These are phyloP conservation scores for Umbelopsis isabellina DNA, from an alignment of 192 early-diverging fungal species.

Conservation along the genomic window DNA sequence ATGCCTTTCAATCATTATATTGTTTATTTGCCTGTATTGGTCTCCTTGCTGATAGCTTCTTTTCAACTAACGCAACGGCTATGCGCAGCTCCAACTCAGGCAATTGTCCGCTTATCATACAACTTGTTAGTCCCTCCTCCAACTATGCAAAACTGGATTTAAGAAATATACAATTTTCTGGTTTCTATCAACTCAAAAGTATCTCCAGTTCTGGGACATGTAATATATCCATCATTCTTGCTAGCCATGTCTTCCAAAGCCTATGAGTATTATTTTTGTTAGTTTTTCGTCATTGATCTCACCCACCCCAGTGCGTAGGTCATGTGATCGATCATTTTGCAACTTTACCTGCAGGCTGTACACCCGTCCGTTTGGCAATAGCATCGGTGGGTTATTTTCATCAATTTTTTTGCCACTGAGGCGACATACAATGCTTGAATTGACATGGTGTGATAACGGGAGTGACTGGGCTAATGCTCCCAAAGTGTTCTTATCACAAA, in stretches of 20 bases:
- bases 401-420: constrained; percentile 93
- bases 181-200: constrained; percentile 57
- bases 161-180: constrained; percentile 82
- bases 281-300: background rate
- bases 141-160: background rate
- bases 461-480: constrained; percentile 83
- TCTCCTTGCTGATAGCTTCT: no score
- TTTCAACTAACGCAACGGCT: no score
- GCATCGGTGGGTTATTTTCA: constrained; percentile 95
- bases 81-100: no score
- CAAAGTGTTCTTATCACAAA: constrained; percentile 85
- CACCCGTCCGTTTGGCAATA: constrained; percentile 94
- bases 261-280: constrained; percentile 32
- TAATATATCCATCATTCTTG: constrained; percentile 68
- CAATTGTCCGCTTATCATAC: background rate
- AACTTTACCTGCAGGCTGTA: constrained; percentile 80
- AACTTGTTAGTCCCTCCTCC: background rate
- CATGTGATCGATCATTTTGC: background rate
- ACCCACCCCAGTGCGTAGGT: background rate
- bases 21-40: no score
- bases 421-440: constrained; percentile 92
- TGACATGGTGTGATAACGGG: constrained; percentile 93
- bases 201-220: constrained; percentile 71
- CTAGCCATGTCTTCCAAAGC: constrained; percentile 71
- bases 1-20: no score